Base-by-base conservation (phyloP, 2,329 filamentous ascomycete genomes). In the Diplocarpon rosae region DNA sequence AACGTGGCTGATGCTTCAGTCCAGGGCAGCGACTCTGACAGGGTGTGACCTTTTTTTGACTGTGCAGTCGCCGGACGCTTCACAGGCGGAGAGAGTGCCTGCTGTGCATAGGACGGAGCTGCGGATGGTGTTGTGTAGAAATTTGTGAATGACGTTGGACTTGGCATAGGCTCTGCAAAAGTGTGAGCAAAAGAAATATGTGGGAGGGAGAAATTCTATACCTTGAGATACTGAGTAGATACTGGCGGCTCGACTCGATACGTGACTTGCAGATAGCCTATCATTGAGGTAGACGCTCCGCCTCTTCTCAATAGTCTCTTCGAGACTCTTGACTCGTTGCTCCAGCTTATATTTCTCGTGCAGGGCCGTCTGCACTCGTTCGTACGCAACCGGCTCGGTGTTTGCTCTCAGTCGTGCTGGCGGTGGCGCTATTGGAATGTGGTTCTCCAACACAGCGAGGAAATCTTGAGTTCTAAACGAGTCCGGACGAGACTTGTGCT, bases 241-340 rank as follows among this genome's bases (percentile, higher is more conserved):
- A 39, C 15, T 62, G 13, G 45, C 33, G 13, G 45, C 33, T 15
- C 55, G 53, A 40, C 50, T 57, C 24, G 50, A 45, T 20, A 49
- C 52, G 34, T 53, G 54, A 41, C 57, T 60, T 15, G 48, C 52
- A 3, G 59, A 24, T 7, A 7, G 58, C 14, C 59, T 52, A 38
- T 58, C 59, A 17, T 48, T 57, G 14, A 67, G 52, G 50, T 76
- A 79, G 29, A 78, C 61, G 59, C 73, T 80, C 61, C 77, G 74
- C 47, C 75, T 70, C 64, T 79, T 74, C 32, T 61, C 59, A 17
- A 78, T 69, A 16, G 75, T 65, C 40, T 73, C 69, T 42, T 81
- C 73, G 42, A 81, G 78, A 52, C 77, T 69, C 46, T 69, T 70
- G 59, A 81, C 69, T 35, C 78, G 60, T 45, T 64, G 65, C 44